Evolutionary conservation across 257 asterid species (phyloP).

Genomic region (Apocynum venetum): DNA sequence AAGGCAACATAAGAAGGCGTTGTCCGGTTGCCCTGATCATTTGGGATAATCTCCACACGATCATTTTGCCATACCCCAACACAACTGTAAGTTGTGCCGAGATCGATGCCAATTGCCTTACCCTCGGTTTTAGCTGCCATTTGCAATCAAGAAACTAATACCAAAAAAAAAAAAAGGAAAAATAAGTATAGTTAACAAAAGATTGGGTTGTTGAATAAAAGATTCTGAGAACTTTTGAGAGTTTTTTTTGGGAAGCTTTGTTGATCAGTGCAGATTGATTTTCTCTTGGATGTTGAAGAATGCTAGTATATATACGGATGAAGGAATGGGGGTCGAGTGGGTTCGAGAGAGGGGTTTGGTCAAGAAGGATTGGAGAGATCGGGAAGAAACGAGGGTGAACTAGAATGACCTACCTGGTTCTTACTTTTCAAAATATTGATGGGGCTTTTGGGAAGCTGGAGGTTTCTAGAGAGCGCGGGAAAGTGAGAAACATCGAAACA

Average conservation of each 20-base stretch:
- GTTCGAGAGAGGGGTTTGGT: neutral
- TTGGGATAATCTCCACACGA: slow-evolving; percentile 6
- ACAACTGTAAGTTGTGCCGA: slow-evolving; percentile 15
- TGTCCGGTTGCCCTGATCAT: slow-evolving; percentile 16
- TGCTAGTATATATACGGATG: neutral
- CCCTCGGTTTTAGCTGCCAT: slow-evolving; percentile 11
- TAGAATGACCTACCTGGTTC: neutral
- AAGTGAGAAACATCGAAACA: neutral
- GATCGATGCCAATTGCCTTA: slow-evolving; percentile 14
- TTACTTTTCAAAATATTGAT: neutral
- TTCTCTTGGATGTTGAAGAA: neutral
- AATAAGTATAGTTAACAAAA: neutral
- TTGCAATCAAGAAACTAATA: neutral
- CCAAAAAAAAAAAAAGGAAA: neutral
- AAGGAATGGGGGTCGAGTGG: neutral
- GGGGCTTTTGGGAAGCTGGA: neutral
- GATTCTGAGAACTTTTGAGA: neutral
- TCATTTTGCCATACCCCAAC: slow-evolving; percentile 15
- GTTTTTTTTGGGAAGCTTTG: neutral
- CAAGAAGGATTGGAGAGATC: neutral
- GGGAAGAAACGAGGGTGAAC: neutral
- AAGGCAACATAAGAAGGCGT: slow-evolving; percentile 17
- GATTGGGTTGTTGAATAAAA: neutral
- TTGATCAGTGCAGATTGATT: neutral
- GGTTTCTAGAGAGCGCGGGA: neutral